Base-by-base conservation (phyloP, 257 asterid genomes). In the Leonotis leonurus region DNA sequence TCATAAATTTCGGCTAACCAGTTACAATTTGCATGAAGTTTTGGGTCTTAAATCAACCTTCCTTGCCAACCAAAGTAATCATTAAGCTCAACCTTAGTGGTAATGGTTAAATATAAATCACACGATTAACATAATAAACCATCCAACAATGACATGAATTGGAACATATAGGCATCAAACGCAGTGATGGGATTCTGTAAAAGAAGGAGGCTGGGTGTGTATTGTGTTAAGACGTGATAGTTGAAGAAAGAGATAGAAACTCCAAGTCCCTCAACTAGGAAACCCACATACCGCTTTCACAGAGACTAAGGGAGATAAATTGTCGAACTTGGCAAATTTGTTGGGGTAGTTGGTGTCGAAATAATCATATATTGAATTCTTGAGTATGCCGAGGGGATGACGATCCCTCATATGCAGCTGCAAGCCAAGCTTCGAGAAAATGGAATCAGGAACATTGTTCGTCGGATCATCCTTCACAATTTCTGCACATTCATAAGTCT, bases 391-490 rank as follows among this genome's bases (percentile, higher is more conserved):
- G 68, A 90, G 85, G 11, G 97, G 97, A 75, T n/a, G n/a, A n/a
- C n/a, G n/a, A n/a, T n/a, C n/a, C n/a, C n/a, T n/a, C n/a, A n/a
- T n/a, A n/a, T n/a, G 97, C 61, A 90, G 95, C 81, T 90, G 97
- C 93, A 87, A 69, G 56, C 96, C 97, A 29, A 90, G 90, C 83
- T 90, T 90, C 16, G 90, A 75, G 69, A 87, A 90, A 73, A 90
- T 87, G 8, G 95, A 66, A 80, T 90, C 90, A 0, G 95, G 97
- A 68, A 87, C 88, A 74, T 90, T 90, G 75, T 90, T 90, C 37
- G 96, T 75, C 2, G 95, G 94, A 60, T 90, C 97, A 80, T 90
- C 93, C 85, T 80, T 81, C 72, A 90, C 94, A 8, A 90, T 85
- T 62, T 90, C 97, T 90, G 90, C 72, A 73, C 17, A 70, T 48